Base-by-base conservation (phyloP, 768 basidiomycete genomes). In the Boletus rubroflammeus region DNA sequence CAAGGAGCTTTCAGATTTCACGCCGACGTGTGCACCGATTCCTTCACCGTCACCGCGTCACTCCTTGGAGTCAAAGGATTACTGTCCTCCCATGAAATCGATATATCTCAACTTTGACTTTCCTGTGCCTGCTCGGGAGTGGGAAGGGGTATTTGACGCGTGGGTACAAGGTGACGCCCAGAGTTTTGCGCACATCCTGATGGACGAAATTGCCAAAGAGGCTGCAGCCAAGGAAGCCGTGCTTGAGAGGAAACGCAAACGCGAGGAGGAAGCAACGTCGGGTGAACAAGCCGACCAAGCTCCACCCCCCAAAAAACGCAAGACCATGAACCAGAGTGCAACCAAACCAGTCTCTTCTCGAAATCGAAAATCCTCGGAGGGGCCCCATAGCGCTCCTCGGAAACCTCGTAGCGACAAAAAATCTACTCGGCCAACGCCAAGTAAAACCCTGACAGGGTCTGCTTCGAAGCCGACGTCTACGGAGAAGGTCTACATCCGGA, bases 141-240 rank as follows among this genome's bases (percentile, higher is more conserved):
- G 91, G 92, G 88, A 90, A 56, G 88, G 84, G 8, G 86, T 95
- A 3, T 95, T 97, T 60, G 93, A 97, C 70, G 80, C 82, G 36
- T 96, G 92, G 90, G 70, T 93, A 51, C 83, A 93, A 62, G 92
- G 93, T 2, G 93, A 96, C 64, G 86, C 89, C 3, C 94, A 97
- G 68, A 66, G 65, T 15, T 94, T 95, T 70, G 88, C 90, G 6
- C 71, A 72, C 36, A 67, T 83, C 55, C 66, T 91, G 55, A 77
- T 75, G 55, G 75, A 75, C 23, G 86, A 84, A 69, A 75, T 88
- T 32, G 76, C 78, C 55, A 79, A 77, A 61, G 81, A 84, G 67
- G 67, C 71, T 19, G 73, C 67, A 43, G 76, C 77, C 36, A 87
- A 82, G 63, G 80, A 84, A 64, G 72, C 76, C 7, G 77, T 76